phyloP scores from a whole-genome alignment of 2,329 filamentous ascomycete species.

The Neonectria punicea region DNA sequence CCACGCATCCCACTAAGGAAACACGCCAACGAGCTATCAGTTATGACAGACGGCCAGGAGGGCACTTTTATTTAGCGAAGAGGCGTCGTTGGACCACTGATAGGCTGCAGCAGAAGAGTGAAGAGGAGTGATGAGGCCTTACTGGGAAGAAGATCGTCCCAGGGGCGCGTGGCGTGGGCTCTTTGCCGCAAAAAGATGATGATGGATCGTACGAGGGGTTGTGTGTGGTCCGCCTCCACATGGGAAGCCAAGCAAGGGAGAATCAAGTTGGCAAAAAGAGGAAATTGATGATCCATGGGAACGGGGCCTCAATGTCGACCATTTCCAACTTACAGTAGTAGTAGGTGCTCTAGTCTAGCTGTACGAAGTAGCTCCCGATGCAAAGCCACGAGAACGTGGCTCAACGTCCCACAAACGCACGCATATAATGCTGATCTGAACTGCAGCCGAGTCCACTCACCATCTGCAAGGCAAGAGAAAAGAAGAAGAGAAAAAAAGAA shows the following conservation, averaged over 20 bases:
- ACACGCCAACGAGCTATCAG: background rate
- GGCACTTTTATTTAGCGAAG: background rate
- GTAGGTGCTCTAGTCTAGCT: background rate
- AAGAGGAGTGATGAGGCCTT: no score
- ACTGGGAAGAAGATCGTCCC: no score
- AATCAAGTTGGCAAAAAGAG: background rate
- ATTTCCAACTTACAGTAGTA: no score
- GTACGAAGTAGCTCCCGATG: background rate
- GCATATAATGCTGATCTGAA: background rate
- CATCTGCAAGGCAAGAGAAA: background rate
- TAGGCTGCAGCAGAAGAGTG: background rate
- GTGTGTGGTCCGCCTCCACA: background rate
- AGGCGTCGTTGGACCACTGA: background rate
- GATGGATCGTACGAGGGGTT: background rate
- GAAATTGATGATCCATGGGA: background rate
- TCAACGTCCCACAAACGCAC: background rate
- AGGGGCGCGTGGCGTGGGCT: no score
- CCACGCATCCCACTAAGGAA: background rate
- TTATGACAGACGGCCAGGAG: background rate
- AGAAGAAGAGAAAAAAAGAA: no score
- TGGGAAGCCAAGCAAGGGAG: background rate
- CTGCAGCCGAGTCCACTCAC: background rate
- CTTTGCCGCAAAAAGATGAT: no score
- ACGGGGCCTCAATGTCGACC: background rate
- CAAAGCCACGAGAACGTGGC: conserved; percentile 2